Evolutionary conservation across 2,329 filamentous ascomycete genomes (phyloP).

Genomic region (Aspergillus nomiae): DNA sequence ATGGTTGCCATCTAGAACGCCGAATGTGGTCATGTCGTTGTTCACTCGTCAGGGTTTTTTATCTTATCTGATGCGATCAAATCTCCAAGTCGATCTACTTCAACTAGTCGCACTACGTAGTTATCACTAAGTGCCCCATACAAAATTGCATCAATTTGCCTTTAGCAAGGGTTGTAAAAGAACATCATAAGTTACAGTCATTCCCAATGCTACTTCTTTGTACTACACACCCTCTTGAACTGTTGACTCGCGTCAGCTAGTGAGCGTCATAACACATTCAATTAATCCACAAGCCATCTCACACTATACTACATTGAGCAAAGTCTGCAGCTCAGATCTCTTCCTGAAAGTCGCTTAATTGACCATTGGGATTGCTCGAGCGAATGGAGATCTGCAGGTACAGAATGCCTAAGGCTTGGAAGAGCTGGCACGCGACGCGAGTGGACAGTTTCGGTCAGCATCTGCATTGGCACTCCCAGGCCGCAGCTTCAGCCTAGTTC

Average conservation of each 20-base stretch:
- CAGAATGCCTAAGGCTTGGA: background rate
- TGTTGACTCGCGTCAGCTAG: background rate
- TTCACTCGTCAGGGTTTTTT: background rate
- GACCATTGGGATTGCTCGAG: background rate
- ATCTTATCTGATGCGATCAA: constrained; percentile 19
- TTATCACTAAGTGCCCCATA: background rate
- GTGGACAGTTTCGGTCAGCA: background rate
- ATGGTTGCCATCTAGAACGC: background rate
- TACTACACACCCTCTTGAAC: background rate
- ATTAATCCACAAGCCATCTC: background rate
- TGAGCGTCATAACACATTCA: background rate
- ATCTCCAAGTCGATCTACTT: background rate
- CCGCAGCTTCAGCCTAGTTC: constrained; percentile 3
- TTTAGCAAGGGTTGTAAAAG: background rate
- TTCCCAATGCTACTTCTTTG: background rate
- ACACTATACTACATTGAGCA: background rate
- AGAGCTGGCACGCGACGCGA: constrained; percentile 1
- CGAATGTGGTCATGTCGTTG: background rate
- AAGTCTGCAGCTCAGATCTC: background rate
- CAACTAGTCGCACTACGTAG: background rate
- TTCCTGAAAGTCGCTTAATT: background rate
- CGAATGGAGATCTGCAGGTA: constrained; percentile 1
- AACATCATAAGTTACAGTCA: background rate
- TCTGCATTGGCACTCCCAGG: background rate
- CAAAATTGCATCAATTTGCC: background rate